Percentiles rank a stretch among this genome's conserved stretches.
These are phyloP conservation scores for Saposhnikovia divaricata DNA, from an alignment of 129 eudicot genomes.

Conservation along the genomic window DNA sequence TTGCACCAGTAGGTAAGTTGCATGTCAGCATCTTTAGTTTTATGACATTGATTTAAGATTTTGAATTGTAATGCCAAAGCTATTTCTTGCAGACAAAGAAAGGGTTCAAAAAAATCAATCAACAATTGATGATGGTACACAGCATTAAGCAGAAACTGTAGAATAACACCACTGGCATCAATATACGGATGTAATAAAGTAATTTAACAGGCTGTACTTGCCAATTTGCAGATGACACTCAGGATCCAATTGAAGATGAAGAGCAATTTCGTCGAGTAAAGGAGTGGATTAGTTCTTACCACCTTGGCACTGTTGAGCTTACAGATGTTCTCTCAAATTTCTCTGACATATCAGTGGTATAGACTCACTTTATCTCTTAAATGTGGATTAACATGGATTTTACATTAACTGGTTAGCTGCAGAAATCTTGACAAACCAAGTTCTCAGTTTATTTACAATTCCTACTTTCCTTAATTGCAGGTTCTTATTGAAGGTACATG, in stretches of 20 bases:
- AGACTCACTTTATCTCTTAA: neutral
- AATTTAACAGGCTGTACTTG: neutral
- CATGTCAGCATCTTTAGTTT: neutral
- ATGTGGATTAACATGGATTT: neutral
- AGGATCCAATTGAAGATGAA: conserved; percentile 84
- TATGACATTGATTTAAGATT: conserved; percentile 8
- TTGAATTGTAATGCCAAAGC: neutral
- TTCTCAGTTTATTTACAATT: neutral
- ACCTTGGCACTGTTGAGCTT: conserved; percentile 56
- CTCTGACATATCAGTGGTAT: conserved; percentile 85
- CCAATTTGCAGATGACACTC: conserved; percentile 67
- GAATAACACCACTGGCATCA: conserved; percentile 5
- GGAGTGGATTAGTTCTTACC: conserved; percentile 74
- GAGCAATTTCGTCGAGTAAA: conserved; percentile 61
- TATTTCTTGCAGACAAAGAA: conserved; percentile 42
- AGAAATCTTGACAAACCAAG: neutral
- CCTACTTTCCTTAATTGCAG: no score
- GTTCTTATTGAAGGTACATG: no score
- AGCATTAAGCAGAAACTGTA: neutral
- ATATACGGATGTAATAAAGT: neutral
- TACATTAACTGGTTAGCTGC: neutral
- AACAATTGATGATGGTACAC: conserved; percentile 57
- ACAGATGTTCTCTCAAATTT: conserved; percentile 73
- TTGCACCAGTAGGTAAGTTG: conserved; percentile 62
- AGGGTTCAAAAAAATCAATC: conserved; percentile 33